Conservation (phyloP, 805 yeast species). For the Cyberlindnera subsufficiens region DNA sequence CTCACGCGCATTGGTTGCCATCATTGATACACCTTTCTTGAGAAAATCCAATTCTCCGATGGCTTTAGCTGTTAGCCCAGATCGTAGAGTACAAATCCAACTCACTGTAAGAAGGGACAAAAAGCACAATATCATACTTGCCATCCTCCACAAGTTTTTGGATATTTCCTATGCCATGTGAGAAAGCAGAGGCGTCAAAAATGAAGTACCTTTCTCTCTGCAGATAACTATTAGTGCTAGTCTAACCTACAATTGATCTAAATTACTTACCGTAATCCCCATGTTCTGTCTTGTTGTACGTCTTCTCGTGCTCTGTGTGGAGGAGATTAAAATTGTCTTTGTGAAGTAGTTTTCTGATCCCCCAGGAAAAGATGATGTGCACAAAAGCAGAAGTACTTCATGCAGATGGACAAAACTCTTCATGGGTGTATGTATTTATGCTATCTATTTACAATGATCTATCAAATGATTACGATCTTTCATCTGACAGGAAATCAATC, state of each 20-base stretch:
- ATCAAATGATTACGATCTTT: background rate
- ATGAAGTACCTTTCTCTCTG: constrained; percentile 33
- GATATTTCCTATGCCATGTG: constrained; percentile 63
- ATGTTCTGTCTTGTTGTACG: no score
- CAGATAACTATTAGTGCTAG: no score
- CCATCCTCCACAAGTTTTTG: constrained; percentile 50
- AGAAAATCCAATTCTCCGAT: constrained; percentile 55
- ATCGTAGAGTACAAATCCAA: background rate
- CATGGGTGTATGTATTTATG: no score
- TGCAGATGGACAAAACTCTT: no score
- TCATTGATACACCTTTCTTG: constrained; percentile 46
- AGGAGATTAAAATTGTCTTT: no score
- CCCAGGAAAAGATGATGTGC: no score
- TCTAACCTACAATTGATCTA: no score
- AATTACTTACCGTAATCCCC: no score
- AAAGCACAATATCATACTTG: constrained; percentile 32
- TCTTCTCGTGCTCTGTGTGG: no score
- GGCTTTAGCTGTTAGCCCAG: constrained; percentile 21
- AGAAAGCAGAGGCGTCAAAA: constrained; percentile 62
- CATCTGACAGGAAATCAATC: constrained; percentile 27
- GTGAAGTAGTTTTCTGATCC: no score
- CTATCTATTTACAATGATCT: no score
- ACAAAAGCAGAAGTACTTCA: no score
- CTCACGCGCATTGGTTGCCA: constrained; percentile 61
- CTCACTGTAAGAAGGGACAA: constrained; percentile 44